A percentile compares a stretch with the other conserved stretches of the same genome.
phyloP scores from a whole-genome alignment of 768 basidiomycete genomes.

The Naganishia antarctica region DNA sequence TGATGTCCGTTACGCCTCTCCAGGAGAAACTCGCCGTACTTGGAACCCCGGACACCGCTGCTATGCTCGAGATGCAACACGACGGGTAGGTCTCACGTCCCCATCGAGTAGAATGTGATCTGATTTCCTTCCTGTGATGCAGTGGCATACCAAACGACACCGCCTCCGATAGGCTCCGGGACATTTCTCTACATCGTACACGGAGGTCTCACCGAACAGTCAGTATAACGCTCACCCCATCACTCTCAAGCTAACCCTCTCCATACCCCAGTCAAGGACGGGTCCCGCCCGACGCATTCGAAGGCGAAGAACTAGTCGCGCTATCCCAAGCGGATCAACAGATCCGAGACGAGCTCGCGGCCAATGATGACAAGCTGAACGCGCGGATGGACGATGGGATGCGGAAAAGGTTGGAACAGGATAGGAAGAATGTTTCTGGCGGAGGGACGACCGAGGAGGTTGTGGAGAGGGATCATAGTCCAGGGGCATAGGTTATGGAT shows the following conservation, averaged over 20 bases:
- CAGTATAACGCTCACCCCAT: slow-evolving; percentile 20
- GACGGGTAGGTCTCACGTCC: slow-evolving; percentile 31
- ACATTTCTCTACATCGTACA: slow-evolving; percentile 74
- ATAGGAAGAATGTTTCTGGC: slow-evolving; percentile 12
- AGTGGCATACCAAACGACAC: slow-evolving; percentile 70
- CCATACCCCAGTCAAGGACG: slow-evolving; percentile 67
- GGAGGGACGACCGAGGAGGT: slow-evolving; percentile 23
- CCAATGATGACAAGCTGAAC: background rate
- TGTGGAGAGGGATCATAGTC: slow-evolving; percentile 20
- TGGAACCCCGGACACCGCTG: slow-evolving; percentile 45
- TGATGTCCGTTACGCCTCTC: no score
- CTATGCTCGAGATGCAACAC: slow-evolving; percentile 43
- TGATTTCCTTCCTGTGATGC: background rate
- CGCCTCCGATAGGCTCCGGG: slow-evolving; percentile 69
- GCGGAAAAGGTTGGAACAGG: slow-evolving; percentile 17
- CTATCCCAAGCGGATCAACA: background rate
- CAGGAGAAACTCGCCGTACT: background rate
- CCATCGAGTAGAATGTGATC: background rate
- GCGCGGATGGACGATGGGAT: slow-evolving; percentile 18
- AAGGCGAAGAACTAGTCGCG: slow-evolving; percentile 46
- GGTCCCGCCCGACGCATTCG: slow-evolving; percentile 76
- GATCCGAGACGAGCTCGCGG: slow-evolving; percentile 17
- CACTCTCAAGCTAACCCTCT: background rate
- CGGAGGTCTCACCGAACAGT: slow-evolving; percentile 73
- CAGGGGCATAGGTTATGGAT: background rate